Base-by-base conservation (phyloP, 768 basidiomycete species). In the Cystofilobasidium macerans region DNA sequence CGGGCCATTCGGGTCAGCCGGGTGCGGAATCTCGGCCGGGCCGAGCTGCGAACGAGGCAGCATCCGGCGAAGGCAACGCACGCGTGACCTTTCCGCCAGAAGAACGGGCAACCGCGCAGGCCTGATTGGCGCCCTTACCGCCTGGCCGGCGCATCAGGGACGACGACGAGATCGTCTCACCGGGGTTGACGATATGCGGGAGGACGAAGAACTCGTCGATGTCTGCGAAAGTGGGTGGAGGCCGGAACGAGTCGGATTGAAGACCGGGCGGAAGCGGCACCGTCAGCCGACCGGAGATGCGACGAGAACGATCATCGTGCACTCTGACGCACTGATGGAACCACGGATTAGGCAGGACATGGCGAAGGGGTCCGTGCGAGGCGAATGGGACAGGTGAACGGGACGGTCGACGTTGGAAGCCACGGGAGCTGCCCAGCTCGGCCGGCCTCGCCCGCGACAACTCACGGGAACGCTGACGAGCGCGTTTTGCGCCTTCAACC, bases 121-220 rank as follows among this genome's bases (percentile, higher is more conserved):
- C 75, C 62, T 78, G 77, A 64, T 80, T 80, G 11, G 78, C 78
- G 16, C 79, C 79, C 64, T 80, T 80, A 0, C 79, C 79, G 3
- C 79, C 79, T 12, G 77, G 73, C 42, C 74, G 69, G 8, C 74
- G 70, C 3, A 73, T 72, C 61, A 74, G 73, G 0, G 58, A 64
- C 14, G 71, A 73, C 0, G 78, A 77, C 1, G 77, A 74, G 57
- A 79, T 76, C 12, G 79, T 80, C 70, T 80, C 78, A 0, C 79
- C 79, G 0, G 76, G 72, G 14, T 38, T 9, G 13, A 57, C 75
- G 67, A 74, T 74, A 58, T 73, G 70, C 0, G 71, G 69, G 6
- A 75, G 62, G 26, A 62, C 62, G 68, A 73, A 74, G 72, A 73
- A 75, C 61, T 76, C 74, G 67, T 75, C 74, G 58, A 76, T 73